Percentiles rank a stretch among this genome's conserved stretches.
Evolutionary conservation across 2,329 filamentous ascomycete genomes (phyloP).

Genomic region (Fusarium succisae): DNA sequence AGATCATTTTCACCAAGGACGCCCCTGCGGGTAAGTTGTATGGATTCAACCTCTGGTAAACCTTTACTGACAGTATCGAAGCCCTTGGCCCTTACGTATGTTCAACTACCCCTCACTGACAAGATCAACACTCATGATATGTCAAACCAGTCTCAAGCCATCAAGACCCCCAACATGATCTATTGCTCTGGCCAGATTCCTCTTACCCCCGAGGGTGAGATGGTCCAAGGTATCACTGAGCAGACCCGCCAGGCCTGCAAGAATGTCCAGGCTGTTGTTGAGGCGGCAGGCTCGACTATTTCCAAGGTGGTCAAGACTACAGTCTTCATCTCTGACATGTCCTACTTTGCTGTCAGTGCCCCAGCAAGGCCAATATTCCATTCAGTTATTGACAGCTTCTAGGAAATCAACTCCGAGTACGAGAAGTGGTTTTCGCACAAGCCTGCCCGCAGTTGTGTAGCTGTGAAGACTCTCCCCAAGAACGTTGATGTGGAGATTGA

Average conservation of each 20-base stretch:
- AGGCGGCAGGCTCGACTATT: conserved; percentile 81
- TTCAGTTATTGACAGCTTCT: background rate
- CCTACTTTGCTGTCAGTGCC: conserved; percentile 73
- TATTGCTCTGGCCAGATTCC: conserved; percentile 81
- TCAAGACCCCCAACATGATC: conserved; percentile 72
- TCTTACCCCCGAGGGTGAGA: conserved; percentile 63
- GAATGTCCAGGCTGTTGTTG: conserved; percentile 86
- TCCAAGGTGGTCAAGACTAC: conserved; percentile 88
- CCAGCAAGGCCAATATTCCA: too few relatives aligned
- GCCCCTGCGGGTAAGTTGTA: conserved; percentile 64
- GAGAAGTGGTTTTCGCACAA: conserved; percentile 85
- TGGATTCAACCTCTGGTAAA: background rate
- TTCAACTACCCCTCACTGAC: conserved; percentile 30
- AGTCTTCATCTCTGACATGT: conserved; percentile 93
- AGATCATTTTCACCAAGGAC: conserved; percentile 66
- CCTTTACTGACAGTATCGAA: conserved; percentile 43
- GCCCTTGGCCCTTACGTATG: conserved; percentile 72
- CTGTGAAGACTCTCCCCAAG: conserved; percentile 88
- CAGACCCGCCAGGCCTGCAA: conserved; percentile 72
- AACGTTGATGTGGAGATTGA: conserved; percentile 90
- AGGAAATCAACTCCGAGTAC: conserved; percentile 86
- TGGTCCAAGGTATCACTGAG: conserved; percentile 69
- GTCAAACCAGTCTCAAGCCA: conserved; percentile 66
- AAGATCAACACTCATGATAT: conserved; percentile 17
- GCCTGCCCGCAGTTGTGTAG: conserved; percentile 89